Evolutionary conservation across 2,329 filamentous ascomycete species (phyloP), one percentile per base, ranked within the genome.

Genomic region (Graphilbum fragrans): DNA sequence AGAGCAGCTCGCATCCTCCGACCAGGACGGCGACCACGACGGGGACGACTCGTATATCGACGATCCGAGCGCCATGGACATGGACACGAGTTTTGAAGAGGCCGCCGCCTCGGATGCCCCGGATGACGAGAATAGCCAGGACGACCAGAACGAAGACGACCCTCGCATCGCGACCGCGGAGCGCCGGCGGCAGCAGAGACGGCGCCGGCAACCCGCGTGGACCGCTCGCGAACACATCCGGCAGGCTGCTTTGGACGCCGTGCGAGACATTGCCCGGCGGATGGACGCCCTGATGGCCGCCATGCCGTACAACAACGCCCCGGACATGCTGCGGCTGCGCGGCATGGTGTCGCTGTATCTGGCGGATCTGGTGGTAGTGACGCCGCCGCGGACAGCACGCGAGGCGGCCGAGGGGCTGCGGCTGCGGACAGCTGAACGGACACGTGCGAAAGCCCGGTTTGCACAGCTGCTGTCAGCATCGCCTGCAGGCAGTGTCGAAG

Each of bases 331-430:
- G 36, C 67, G 80, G 37, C 62, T 94, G 20, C 70, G 85, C 39
- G 86, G 74, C 9, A 85, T 86, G 71, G 61, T 87, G 6, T 74
- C 77, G 1, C 63, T 92, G 16, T 94, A 85, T 68, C 66, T 86
- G 16, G 81, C 72, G 7, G 85, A 94, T 56, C 60, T 94, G 31
- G 55, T 62, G 21, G 52, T 78, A 19, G 66, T 67, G 1, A 50
- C 55, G 32, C 49, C 54, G n/a, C 51, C 61, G 22, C 45, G 51
- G 19, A 49, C 53, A 18, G 41, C 46, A 12, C 48, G 51, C 16
- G 45, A 49, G 19, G 32, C 49, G 50, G 3, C 52, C 55, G 56
- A 61, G 33, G 59, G 60, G 11, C 49, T 47, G 14, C 45, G 48
- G 17, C 50, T 52, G 38, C 47, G 58, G 32, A 49, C 53, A 11